Conservation (phyloP, 768 basidiomycete species). For the Solioccasus polychromus region DNA sequence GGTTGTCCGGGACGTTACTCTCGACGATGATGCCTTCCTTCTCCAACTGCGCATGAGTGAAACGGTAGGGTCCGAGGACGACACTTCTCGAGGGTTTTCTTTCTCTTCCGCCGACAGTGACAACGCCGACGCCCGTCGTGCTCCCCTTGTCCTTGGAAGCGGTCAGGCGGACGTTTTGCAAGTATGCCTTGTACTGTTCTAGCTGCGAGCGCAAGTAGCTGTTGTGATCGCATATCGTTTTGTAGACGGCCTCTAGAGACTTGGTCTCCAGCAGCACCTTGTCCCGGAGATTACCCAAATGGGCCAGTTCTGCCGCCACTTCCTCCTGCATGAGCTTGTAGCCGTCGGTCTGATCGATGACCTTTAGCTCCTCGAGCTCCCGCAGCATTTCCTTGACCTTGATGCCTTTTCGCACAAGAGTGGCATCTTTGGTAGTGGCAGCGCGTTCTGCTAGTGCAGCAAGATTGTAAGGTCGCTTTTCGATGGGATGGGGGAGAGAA, state of each 20-base stretch:
- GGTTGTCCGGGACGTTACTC: conserved; percentile 97
- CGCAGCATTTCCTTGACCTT: conserved; percentile 99
- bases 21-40: conserved; percentile 99
- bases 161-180: conserved; percentile 93
- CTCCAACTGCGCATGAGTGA: conserved; percentile 97
- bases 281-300: conserved; percentile 94
- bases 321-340: conserved; percentile 98
- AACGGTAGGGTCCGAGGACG: conserved; percentile 92
- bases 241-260: conserved; percentile 94
- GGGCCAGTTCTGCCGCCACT: conserved; percentile 90
- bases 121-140: conserved; percentile 87
- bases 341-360: conserved; percentile 79
- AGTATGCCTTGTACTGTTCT: conserved; percentile 99
- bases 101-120: conserved; percentile 95
- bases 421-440: conserved; percentile 96
- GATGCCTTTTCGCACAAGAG: conserved; percentile 94
- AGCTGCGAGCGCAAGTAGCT: conserved; percentile 93
- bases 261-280: conserved; percentile 92
- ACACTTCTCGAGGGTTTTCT: conserved; percentile 85
- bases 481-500: conserved; percentile 81
- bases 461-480: conserved; percentile 88
- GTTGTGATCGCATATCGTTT: conserved; percentile 99
- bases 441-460: conserved; percentile 88
- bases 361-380: conserved; percentile 87
- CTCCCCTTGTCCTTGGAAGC: conserved; percentile 86